These are phyloP conservation scores for Termitomyces sp. DNA, from an alignment of 768 basidiomycete genomes.

Conservation along the genomic window DNA sequence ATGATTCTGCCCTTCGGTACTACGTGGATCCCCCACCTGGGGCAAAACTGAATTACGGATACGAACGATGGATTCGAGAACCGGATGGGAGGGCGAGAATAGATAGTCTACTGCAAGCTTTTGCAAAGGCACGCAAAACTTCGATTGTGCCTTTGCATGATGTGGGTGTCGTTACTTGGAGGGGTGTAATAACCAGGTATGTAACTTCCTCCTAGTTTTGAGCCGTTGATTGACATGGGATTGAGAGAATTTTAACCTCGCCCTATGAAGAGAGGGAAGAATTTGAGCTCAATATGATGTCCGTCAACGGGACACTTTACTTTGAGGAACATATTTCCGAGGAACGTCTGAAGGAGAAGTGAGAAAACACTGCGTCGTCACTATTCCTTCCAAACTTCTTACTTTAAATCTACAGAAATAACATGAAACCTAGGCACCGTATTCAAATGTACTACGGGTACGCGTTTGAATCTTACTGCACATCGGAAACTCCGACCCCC, in stretches of 20 bases:
- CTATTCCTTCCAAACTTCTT: neutral
- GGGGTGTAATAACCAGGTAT: constrained; percentile 83
- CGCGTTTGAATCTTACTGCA: constrained; percentile 88
- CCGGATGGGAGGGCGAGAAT: constrained; percentile 65
- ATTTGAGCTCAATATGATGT: constrained; percentile 86
- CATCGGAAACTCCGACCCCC: constrained; percentile 39
- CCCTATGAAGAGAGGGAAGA: constrained; percentile 80
- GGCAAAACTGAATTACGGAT: constrained; percentile 67
- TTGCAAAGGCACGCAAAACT: constrained; percentile 37
- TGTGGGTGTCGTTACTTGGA: constrained; percentile 65
- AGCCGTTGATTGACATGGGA: constrained; percentile 6
- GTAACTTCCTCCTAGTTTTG: constrained; percentile 11
- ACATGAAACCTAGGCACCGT: constrained; percentile 60
- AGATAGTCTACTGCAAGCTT: constrained; percentile 63
- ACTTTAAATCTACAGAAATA: constrained; percentile 41
- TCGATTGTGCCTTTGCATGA: constrained; percentile 25
- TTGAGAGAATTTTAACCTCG: constrained; percentile 69
- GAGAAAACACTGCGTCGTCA: constrained; percentile 17
- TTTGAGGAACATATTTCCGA: constrained; percentile 71
- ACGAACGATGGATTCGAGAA: constrained; percentile 66
- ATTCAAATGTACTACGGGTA: constrained; percentile 80
- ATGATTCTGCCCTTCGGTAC: constrained; percentile 67
- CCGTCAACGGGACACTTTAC: constrained; percentile 62
- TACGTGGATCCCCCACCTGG: constrained; percentile 62
- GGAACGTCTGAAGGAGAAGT: constrained; percentile 62